phyloP scores from a whole-genome alignment of 2,329 filamentous ascomycete species.

The Aspergillus ochraceoroseus region DNA sequence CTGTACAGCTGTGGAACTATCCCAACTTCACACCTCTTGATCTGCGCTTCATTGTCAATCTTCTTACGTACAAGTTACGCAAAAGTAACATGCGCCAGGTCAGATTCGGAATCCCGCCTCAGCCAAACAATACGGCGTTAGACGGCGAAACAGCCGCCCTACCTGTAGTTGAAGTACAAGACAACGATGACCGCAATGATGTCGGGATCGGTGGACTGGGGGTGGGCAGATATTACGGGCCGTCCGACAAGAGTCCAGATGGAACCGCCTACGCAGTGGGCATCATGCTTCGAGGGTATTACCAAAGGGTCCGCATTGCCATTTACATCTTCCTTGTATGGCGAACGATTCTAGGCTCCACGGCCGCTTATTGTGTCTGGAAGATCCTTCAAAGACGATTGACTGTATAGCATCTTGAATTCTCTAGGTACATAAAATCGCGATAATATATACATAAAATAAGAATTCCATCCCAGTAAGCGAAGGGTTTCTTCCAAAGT shows the following conservation, averaged over 20 bases:
- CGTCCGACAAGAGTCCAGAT: slow-evolving; percentile 23
- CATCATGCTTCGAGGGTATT: slow-evolving; percentile 44
- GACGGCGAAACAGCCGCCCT: slow-evolving; percentile 36
- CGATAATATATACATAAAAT: not conserved
- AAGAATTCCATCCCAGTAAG: not conserved
- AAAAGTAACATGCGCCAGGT: slow-evolving; percentile 45
- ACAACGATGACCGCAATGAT: slow-evolving; percentile 31
- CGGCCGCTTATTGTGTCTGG: slow-evolving; percentile 29
- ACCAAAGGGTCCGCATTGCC: slow-evolving; percentile 38
- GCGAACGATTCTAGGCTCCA: slow-evolving; percentile 32
- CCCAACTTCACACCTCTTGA: slow-evolving; percentile 64
- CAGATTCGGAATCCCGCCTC: slow-evolving; percentile 30
- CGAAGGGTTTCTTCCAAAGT: no score
- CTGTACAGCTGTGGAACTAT: slow-evolving; percentile 61
- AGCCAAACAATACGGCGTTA: slow-evolving; percentile 30
- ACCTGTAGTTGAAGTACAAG: slow-evolving; percentile 21
- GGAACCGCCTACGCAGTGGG: slow-evolving; percentile 38
- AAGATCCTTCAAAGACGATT: slow-evolving; percentile 23
- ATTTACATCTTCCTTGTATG: slow-evolving; percentile 41
- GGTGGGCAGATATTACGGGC: slow-evolving; percentile 33
- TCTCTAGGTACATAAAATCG: not conserved
- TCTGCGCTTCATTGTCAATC: slow-evolving; percentile 55
- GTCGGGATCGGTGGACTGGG: slow-evolving; percentile 40
- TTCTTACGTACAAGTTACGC: slow-evolving; percentile 56
- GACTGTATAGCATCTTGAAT: not conserved